Evolutionary conservation across 2,329 filamentous ascomycete genomes (phyloP).

Genomic region (Thielaviopsis punctulata): DNA sequence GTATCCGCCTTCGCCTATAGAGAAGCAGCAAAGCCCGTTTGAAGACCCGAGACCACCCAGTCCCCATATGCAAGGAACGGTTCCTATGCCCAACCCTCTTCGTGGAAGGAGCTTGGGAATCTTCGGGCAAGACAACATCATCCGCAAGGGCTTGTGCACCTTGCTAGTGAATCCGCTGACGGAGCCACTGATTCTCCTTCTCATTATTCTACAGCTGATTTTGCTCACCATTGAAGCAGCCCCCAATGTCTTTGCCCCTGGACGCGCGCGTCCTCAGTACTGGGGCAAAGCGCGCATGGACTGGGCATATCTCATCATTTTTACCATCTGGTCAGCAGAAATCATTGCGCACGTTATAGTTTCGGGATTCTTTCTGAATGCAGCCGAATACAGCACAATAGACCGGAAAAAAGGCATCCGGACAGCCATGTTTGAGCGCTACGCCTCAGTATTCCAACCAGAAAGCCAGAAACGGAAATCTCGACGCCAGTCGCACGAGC

Average conservation of each 20-base stretch:
- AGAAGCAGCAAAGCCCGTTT: conserved; percentile 10
- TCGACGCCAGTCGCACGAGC: conserved; percentile 30
- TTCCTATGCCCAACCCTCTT: conserved; percentile 48
- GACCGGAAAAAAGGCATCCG: conserved; percentile 60
- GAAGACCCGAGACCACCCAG: conserved; percentile 13
- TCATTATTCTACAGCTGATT: conserved; percentile 78
- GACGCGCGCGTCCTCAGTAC: conserved; percentile 37
- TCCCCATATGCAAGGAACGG: conserved; percentile 10
- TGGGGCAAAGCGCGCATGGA: conserved; percentile 61
- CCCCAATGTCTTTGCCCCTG: conserved; percentile 47
- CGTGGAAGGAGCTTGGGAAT: conserved; percentile 74
- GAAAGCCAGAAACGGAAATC: conserved; percentile 47
- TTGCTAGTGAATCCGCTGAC: conserved; percentile 71
- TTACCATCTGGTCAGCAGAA: conserved; percentile 80
- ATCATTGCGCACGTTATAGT: conserved; percentile 71
- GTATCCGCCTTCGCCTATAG: conserved; percentile 15
- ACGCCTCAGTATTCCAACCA: conserved; percentile 63
- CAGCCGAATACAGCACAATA: conserved; percentile 79
- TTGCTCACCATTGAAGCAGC: conserved; percentile 75
- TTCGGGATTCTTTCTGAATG: conserved; percentile 83
- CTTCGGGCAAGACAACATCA: conserved; percentile 58
- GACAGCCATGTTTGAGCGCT: conserved; percentile 58
- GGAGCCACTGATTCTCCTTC: conserved; percentile 68
- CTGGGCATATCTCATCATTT: conserved; percentile 66
- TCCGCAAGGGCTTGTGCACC: conserved; percentile 63